phyloP scores from a whole-genome alignment of 768 basidiomycete genomes.

The Mycena haematopus region DNA sequence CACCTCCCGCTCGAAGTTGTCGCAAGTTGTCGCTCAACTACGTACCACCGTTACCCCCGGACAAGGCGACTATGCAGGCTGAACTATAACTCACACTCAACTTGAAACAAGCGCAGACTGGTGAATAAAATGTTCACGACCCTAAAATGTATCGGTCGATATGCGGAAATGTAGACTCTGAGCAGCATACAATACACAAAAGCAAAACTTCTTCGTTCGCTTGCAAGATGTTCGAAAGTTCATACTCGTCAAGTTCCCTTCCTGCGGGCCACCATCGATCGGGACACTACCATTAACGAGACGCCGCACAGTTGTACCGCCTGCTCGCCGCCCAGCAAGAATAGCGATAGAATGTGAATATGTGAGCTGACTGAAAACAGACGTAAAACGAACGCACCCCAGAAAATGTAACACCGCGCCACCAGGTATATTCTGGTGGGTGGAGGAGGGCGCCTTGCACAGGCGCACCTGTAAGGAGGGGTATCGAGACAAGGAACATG shows the following conservation, averaged over 20 bases:
- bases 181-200: neutral
- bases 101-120: too few relatives aligned
- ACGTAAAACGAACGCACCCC: slow-evolving; percentile 19
- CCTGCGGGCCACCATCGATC: slow-evolving; percentile 13
- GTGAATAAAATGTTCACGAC: neutral
- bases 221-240: neutral
- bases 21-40: too few relatives aligned
- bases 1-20: too few relatives aligned
- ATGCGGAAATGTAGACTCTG: neutral
- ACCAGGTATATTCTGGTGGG: slow-evolving; percentile 36
- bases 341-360: neutral
- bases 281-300: slow-evolving; percentile 8
- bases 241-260: slow-evolving; percentile 26
- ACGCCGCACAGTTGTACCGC: slow-evolving; percentile 24
- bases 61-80: too few relatives aligned
- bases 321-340: neutral
- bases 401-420: slow-evolving; percentile 36
- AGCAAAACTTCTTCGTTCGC: too few relatives aligned
- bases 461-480: slow-evolving; percentile 35
- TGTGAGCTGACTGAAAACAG: neutral
- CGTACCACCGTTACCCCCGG: too few relatives aligned
- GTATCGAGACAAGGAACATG: slow-evolving; percentile 23
- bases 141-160: too few relatives aligned
- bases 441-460: slow-evolving; percentile 35
- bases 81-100: too few relatives aligned